phyloP scores from a whole-genome alignment of 371 early-diverging fungal species.

The Mucor racemosus region DNA sequence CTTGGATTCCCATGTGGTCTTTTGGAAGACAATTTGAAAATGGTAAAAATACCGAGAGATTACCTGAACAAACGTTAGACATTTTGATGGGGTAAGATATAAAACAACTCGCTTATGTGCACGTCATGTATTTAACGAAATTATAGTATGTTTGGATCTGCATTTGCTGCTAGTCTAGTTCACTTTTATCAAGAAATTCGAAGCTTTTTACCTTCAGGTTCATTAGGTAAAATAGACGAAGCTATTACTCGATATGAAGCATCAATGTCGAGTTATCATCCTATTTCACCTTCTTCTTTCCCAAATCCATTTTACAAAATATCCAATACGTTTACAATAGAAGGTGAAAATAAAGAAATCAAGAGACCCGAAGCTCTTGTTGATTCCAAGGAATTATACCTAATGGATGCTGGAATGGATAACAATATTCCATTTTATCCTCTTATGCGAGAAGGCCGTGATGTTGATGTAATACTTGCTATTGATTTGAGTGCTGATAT shows the following conservation, averaged over 20 bases:
- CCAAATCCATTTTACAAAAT: conserved; percentile 60
- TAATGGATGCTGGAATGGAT: conserved; percentile 80
- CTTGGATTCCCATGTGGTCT: conserved; percentile 76
- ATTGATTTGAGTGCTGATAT: conserved; percentile 77
- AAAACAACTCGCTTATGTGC: too few species aligned
- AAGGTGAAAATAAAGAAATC: conserved; percentile 15
- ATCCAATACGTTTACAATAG: conserved; percentile 9
- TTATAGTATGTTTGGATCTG: conserved; percentile 58
- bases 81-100: conserved; percentile 58
- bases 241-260: conserved; percentile 47
- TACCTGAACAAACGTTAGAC: conserved; percentile 68
- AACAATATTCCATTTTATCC: conserved; percentile 82
- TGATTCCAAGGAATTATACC: conserved; percentile 43
- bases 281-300: conserved; percentile 58
- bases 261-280: conserved; percentile 54
- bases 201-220: conserved; percentile 37
- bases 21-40: conserved; percentile 71
- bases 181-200: conserved; percentile 62
- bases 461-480: conserved; percentile 71
- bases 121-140: too few species aligned
- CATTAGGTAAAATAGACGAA: conserved; percentile 33
- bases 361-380: conserved; percentile 30
- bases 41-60: conserved; percentile 57
- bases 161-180: conserved; percentile 69
- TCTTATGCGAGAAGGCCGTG: conserved; percentile 63